Base-by-base conservation (phyloP, 257 asterid genomes). In the Gentiana straminea region DNA sequence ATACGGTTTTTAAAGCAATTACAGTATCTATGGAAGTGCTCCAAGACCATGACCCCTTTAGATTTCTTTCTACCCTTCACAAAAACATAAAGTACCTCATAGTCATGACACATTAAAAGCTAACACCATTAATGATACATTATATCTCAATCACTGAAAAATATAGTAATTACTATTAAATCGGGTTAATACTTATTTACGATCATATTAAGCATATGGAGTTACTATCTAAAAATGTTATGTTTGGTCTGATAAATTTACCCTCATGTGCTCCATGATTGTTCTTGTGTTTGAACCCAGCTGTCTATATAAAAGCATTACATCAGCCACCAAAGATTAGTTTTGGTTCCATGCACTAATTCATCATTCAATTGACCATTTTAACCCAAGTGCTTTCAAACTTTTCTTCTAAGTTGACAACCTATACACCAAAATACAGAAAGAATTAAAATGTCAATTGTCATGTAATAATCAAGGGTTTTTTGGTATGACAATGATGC, bases 301-400 rank as follows among this genome's bases (percentile, higher is more conserved):
- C 66, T 73, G 74, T 66, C 56, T 45, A 50, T 62, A 60, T 47
- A 41, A 68, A 62, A 45, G 57, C 54, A 60, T 66, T 62, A 53
- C 79, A 78, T 64, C 74, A 71, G 33, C 66, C 71, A 70, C 75
- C 78, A 36, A 74, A 82, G 76, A 67, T 74, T 74, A 66, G 86
- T 59, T 62, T 67, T 54, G 60, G 59, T 66, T 56, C 73, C 82
- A 77, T 68, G 60, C 24, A 24, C 24, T 24, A 56, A 43, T 41
- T 45, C 9, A 53, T 63, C 58, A 49, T 57, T 66, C 58, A 72
- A 60, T 24, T 52, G 76, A 69, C 84, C 39, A 59, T 32, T 60
- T 32, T 50, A 56, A 63, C 71, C 62, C 52, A 46, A 55, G 54
- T 49, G 39, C 50, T 38, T 53, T 61, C 60, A 58, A 44, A 32